Evolutionary conservation across 2,329 filamentous ascomycete species (phyloP).

Genomic region (Aciculosporium take): DNA sequence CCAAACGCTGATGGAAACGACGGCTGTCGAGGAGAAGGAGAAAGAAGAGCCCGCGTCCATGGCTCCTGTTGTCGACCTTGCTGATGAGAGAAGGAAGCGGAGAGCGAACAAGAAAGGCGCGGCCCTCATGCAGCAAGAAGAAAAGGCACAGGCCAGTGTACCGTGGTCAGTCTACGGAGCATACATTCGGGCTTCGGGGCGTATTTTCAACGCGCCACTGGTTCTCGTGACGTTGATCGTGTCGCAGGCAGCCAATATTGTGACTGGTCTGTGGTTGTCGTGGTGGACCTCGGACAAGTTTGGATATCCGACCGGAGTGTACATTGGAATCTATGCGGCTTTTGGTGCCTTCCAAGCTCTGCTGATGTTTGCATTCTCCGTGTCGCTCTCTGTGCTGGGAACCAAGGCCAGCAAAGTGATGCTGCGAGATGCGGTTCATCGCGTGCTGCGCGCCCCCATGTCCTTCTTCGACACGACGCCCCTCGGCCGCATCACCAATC

Average conservation of each 20-base stretch:
- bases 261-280: constrained; percentile 81
- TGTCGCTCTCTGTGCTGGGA: constrained; percentile 62
- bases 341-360: constrained; percentile 59
- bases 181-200: constrained; percentile 64
- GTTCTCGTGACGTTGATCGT: constrained; percentile 49
- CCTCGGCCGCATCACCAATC: constrained; percentile 86
- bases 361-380: constrained; percentile 68
- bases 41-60: constrained; percentile 35
- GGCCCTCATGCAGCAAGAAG: constrained; percentile 57
- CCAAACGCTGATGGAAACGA: constrained; percentile 72
- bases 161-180: constrained; percentile 66
- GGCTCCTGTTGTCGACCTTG: constrained; percentile 15
- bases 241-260: constrained; percentile 72
- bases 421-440: constrained; percentile 63
- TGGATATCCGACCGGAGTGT: constrained; percentile 48
- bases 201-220: constrained; percentile 52
- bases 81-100: constrained; percentile 26
- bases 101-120: constrained; percentile 44
- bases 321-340: constrained; percentile 58
- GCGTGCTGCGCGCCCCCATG: constrained; percentile 62
- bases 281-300: constrained; percentile 84
- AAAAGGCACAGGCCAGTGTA: constrained; percentile 61
- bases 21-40: constrained; percentile 50
- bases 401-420: constrained; percentile 72
- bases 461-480: constrained; percentile 97